Evolutionary conservation across 2,329 filamentous ascomycete genomes (phyloP).

Genomic region (Cryphonectria japonica): DNA sequence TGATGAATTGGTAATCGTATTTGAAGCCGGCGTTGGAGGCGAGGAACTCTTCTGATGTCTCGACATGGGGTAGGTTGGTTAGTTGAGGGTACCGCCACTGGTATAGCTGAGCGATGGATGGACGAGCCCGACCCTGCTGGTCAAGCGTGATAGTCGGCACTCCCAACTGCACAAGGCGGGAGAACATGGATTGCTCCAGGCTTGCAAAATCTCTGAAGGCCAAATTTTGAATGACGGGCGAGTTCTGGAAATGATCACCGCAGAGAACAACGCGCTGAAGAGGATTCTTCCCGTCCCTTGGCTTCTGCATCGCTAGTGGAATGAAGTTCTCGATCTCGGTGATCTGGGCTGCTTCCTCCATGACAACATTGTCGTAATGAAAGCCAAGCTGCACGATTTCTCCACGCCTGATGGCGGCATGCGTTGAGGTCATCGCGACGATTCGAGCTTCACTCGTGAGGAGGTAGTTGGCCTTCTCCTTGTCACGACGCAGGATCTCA

Average conservation of each 20-base stretch:
- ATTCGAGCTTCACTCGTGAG: slow-evolving; percentile 95
- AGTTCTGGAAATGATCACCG: slow-evolving; percentile 96
- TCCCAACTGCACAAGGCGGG: slow-evolving; percentile 84
- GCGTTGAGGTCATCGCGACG: slow-evolving; percentile 97
- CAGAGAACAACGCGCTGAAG: slow-evolving; percentile 89
- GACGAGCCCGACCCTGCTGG: slow-evolving; percentile 88
- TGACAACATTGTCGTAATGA: slow-evolving; percentile 95
- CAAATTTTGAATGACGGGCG: slow-evolving; percentile 90
- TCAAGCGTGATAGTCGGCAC: slow-evolving; percentile 91
- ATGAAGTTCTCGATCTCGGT: slow-evolving; percentile 98
- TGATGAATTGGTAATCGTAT: slow-evolving; percentile 95
- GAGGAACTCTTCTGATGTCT: slow-evolving; percentile 70
- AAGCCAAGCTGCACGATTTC: slow-evolving; percentile 94
- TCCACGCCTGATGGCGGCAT: slow-evolving; percentile 89
- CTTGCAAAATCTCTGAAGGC: slow-evolving; percentile 96
- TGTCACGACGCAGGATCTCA: slow-evolving; percentile 84
- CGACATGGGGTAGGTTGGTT: slow-evolving; percentile 76
- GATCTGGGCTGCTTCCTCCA: slow-evolving; percentile 98
- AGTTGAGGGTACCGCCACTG: slow-evolving; percentile 88
- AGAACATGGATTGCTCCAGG: slow-evolving; percentile 93
- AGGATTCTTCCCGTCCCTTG: slow-evolving; percentile 70
- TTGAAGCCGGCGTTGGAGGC: slow-evolving; percentile 88
- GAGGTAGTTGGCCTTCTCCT: slow-evolving; percentile 95
- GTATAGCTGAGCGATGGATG: slow-evolving; percentile 86
- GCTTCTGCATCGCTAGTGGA: slow-evolving; percentile 87